Percentiles rank a stretch among this genome's conserved stretches.
Evolutionary conservation across 2,329 filamentous ascomycete genomes (phyloP).

Genomic region (Penicillium sclerotigenum): DNA sequence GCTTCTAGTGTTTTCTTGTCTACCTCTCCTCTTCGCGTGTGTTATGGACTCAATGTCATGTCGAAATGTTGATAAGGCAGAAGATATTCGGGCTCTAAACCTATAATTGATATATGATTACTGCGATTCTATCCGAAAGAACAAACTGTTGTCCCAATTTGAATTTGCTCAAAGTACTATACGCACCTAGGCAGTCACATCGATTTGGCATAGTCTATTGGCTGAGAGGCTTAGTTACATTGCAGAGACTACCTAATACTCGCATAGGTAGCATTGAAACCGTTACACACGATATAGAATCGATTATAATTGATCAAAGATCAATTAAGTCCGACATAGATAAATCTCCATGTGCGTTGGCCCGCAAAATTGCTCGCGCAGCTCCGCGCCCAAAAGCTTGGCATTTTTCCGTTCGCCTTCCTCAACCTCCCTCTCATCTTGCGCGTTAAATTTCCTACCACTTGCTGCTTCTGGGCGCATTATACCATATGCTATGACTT

Average conservation of each 20-base stretch:
- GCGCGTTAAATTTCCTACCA: background rate
- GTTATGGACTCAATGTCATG: background rate
- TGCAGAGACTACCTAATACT: background rate
- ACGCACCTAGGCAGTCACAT: background rate
- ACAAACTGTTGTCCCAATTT: background rate
- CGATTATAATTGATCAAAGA: background rate
- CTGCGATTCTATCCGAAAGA: background rate
- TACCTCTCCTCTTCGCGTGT: background rate
- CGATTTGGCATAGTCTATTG: background rate
- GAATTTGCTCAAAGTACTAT: background rate
- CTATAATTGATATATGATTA: background rate
- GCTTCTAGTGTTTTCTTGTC: background rate
- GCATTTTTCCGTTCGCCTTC: slow-evolving; percentile 6
- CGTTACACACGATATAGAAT: background rate
- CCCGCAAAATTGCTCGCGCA: background rate
- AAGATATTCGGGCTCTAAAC: background rate
- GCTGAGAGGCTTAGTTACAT: background rate
- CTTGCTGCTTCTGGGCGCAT: background rate
- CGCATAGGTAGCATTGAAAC: background rate
- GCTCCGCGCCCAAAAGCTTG: slow-evolving; percentile 15
- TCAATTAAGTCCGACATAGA: background rate
- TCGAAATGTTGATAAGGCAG: background rate
- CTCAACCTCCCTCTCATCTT: background rate
- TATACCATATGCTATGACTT: slow-evolving; percentile 4
- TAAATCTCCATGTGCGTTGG: background rate